Base-by-base conservation (phyloP, 441 rosid species). In the Gossypium schwendimanii region DNA sequence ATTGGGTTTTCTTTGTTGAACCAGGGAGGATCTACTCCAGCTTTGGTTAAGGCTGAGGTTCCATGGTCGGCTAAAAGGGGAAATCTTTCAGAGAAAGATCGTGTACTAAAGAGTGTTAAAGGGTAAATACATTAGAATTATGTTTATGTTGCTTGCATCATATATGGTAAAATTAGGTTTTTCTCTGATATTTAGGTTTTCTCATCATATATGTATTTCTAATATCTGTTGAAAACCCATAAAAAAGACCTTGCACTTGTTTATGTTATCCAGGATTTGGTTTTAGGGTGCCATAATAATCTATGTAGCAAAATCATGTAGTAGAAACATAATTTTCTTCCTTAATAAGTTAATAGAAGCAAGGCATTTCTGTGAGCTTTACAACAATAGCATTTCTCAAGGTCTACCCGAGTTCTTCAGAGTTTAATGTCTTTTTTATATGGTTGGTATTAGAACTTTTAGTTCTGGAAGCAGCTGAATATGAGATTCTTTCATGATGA, bases 41-140 rank as follows among this genome's bases (percentile, higher is more conserved):
- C 84, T 47, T 75, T 92, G 70, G 80, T 86, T 67, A 95, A 92
- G 80, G 97, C 99, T 70, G 97, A 95, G 72, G 86, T 86, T 50
- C 99, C 99, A 68, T 94, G 99, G 99, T 92, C 99, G 11, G 88
- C 84, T 74, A 87, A 82, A 74, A 88, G 89, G 79, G 97, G 92
- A 47, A 88, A 71, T 75, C 87, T 95, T 69, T 91, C 98, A 54
- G 98, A 95, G 44, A 80, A 88, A 68, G 96, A 87, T 28, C 96
- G 86, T 49, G 89, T 95, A 55, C 80, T 92, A 79, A 95, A 88
- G 87, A 86, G 90, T 2, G 89, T 92, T 3, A 95, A 95, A 81
- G 96, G 99, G 99, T 95, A 88, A 81, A 49, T 10, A 52, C 12
- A 0, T 31, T 69, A 0, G 12, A 53, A 52, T 28, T 11, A 31